Percentiles rank a stretch among this genome's conserved stretches.
Conservation (phyloP, 73 alveolate species). For the Symbiodinium natans region DNA sequence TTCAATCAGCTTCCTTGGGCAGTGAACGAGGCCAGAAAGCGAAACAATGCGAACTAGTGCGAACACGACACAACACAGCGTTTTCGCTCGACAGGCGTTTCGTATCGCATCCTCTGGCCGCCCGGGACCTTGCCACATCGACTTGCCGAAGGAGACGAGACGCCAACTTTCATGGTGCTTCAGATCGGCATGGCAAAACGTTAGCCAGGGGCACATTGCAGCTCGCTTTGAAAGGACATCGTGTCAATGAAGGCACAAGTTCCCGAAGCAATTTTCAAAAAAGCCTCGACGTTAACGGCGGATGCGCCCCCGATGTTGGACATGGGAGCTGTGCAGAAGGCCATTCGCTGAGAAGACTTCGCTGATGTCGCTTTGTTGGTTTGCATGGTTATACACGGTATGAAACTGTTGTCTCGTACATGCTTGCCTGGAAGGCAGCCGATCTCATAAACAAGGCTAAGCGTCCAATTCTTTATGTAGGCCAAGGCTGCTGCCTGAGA, state of each 20-base stretch:
- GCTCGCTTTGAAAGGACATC: conserved; percentile 31
- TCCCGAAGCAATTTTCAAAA: conserved; percentile 68
- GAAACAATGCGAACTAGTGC: neutral
- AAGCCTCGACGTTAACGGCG: conserved; percentile 43
- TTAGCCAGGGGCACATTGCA: too few relatives aligned
- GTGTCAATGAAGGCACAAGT: conserved; percentile 75
- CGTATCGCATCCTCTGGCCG: conserved; percentile 87
- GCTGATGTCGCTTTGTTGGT: too few relatives aligned
- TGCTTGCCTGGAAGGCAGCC: too few relatives aligned
- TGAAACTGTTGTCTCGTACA: too few relatives aligned
- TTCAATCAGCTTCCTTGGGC: conserved; percentile 85
- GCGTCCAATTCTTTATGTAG: conserved; percentile 78
- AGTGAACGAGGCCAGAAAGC: conserved; percentile 40
- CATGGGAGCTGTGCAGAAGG: conserved; percentile 76
- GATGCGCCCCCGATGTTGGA: conserved; percentile 91
- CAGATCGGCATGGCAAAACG: too few relatives aligned
- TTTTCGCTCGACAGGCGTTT: conserved; percentile 29
- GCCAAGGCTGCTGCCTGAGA: conserved; percentile 38
- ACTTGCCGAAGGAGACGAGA: conserved; percentile 66
- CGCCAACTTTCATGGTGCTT: neutral
- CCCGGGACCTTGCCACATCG: conserved; percentile 93
- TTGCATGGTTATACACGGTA: too few relatives aligned
- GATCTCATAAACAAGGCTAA: conserved; percentile 85
- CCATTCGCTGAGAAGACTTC: too few relatives aligned
- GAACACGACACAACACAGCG: neutral